Base-by-base conservation (phyloP, 2,329 filamentous ascomycete species). In the Ophiostoma triangulosporum region DNA sequence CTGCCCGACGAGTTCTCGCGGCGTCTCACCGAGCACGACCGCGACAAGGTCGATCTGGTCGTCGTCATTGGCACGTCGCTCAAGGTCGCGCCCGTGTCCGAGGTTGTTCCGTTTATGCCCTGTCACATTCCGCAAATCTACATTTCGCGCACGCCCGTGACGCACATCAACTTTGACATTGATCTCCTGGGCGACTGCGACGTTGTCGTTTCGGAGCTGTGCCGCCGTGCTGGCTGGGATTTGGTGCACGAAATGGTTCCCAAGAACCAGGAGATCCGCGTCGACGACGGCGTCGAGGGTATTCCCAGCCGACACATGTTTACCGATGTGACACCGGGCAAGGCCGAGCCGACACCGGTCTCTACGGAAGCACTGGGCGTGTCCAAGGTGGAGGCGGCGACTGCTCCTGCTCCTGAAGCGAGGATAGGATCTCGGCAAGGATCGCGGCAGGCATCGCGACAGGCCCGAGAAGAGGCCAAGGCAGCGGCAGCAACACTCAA, bases 181-280 rank as follows among this genome's bases (percentile, higher is more conserved):
- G 90, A 96, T 65, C 76, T 98, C 53, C 75, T 97, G n/a, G 93
- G 93, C 33, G 88, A 96, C 65, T 96, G 91, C 68, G 93, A 98
- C 64, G 78, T 89, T 38, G 83, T 97, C 8, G 86, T 97, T 14
- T 78, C 84, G 0, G 91, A 97, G 70, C 76, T 98, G 51, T 91
- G 87, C 64, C 78, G 83, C 45, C 80, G 87, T 12, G 82, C 87
- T 1, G 85, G 84, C 3, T 97, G 93, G 93, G 72, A 80, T 6
- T 68, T 95, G 52, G 65, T 78, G 45, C 89, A 96, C 63, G 83
- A 88, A 59, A 95, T 95, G 87, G 77, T 93, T 55, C 81, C 83
- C n/a, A 67, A 74, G 8, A 72, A 76, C 32, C 81, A 88, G 66
- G 68, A 73, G 54, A 72, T 88, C 17, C 70, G 79, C 24, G 73